Evolutionary conservation across 805 yeast genomes (phyloP), one percentile per base, ranked within the genome.

Genomic region (Starmerella vitae): DNA sequence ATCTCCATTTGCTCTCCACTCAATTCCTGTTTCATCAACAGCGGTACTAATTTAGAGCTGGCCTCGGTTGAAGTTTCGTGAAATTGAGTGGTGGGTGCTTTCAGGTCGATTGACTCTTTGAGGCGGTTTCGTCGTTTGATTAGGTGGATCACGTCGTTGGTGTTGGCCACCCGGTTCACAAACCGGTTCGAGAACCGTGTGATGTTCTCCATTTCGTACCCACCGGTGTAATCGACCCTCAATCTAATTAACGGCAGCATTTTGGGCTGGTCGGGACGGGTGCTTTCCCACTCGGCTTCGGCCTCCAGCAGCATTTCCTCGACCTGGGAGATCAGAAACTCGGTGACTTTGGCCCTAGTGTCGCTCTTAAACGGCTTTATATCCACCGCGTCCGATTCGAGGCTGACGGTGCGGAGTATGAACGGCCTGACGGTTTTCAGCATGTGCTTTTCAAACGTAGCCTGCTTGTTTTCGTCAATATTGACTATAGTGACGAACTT

Each of bases 141-240:
- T 55, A 80, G 79, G 34, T 74, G 76, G 3, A 88, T 71, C 7
- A 86, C 82, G 51, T 85, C 93, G 51, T 82, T 78, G n/a, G 77
- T 74, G 56, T 91, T 91, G 3, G 97, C 98, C 2, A 88, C 91
- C 45, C 67, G 67, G 0, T 94, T 95, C 5, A 81, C 93, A 64
- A 88, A 91, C 51, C 83, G 64, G 53, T 86, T 84, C 13, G 95
- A 83, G 46, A 91, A 83, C 46, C 95, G 63, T 37, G 93, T 66
- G 0, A 94, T 81, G 53, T 86, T 88, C 52, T 86, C 97, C 14
- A 91, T 84, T 49, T 85, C 94, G 52, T 72, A 88, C 4, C 86
- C 94, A 1, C 93, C 94, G 18, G 82, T 66, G 50, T 88, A 88
- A 49, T 91, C 96, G 0, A 86, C 94, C 26, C 85, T 64, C 14